phyloP scores from a whole-genome alignment of 768 basidiomycete species.

The Phanerodontia chrysosporium region DNA sequence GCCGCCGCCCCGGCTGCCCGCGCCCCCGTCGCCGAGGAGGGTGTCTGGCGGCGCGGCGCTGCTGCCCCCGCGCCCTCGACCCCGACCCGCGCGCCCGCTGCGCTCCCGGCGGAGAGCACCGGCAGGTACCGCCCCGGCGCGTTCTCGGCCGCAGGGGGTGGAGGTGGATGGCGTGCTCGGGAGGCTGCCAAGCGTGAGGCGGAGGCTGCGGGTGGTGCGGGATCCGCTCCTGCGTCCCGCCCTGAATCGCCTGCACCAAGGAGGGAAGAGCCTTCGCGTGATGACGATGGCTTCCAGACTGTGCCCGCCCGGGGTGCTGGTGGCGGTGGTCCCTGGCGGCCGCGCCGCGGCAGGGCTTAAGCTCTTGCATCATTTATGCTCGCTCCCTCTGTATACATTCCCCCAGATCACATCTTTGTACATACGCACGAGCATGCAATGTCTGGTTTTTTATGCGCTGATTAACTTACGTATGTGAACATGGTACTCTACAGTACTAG shows the following conservation, averaged over 20 bases:
- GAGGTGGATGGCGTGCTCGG: conserved; percentile 60
- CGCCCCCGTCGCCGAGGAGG: conserved; percentile 10
- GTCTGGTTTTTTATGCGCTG: not conserved
- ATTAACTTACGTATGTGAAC: conserved; percentile 15
- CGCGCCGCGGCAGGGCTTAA: conserved; percentile 6
- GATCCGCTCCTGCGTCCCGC: conserved; percentile 23
- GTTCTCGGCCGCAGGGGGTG: conserved; percentile 27
- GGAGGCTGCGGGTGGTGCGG: conserved; percentile 24
- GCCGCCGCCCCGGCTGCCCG: conserved; percentile 2
- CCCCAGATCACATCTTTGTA: not conserved
- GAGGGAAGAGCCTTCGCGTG: conserved; percentile 43
- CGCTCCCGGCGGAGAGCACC: conserved; percentile 22
- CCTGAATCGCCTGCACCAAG: conserved; percentile 34
- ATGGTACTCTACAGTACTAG: conserved; percentile 17
- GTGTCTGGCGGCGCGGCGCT: conserved; percentile 20
- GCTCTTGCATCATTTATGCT: not conserved
- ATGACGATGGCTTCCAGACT: conserved; percentile 72
- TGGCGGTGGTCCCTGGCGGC: conserved; percentile 29
- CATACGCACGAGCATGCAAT: not conserved
- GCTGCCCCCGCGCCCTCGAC: conserved; percentile 26
- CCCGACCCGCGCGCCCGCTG: conserved; percentile 20
- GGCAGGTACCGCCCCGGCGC: conserved; percentile 43
- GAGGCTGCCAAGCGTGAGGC: conserved; percentile 40
- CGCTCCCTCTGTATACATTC: not conserved
- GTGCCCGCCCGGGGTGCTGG: conserved; percentile 35